Base-by-base conservation (phyloP, 2,329 filamentous ascomycete genomes). In the Penicillium sp. region DNA sequence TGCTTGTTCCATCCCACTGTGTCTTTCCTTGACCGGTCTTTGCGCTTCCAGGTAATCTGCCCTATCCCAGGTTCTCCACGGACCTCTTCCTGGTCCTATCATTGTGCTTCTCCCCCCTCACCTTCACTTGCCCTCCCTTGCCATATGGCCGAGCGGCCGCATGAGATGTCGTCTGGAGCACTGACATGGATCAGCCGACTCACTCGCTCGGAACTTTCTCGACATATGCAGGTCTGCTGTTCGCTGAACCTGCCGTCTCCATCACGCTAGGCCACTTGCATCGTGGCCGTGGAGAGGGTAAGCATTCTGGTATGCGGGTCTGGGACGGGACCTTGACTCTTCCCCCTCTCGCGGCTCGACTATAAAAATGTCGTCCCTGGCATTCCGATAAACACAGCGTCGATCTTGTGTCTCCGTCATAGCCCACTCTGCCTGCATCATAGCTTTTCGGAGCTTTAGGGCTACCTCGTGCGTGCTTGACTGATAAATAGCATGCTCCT, bases 371-470 rank as follows among this genome's bases (percentile, higher is more conserved):
- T n/a, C n/a, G n/a, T 48, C 37, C 36, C 47, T 50, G 36, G 36
- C 51, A 61, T 61, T 57, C 57, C 48, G 23, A 45, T 52, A 44
- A 51, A 50, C 57, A 61, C 42, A 49, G 47, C 35, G 45, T 25
- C 35, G 41, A 52, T 54, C 49, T 39, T 43, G 42, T 41, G 29
- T 20, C 32, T 29, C 37, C 25, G 29, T 37, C 40, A 39, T 41
- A 35, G 23, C 34, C 29, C 28, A 12, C 12, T 14, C 27, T 37
- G 18, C 30, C 29, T 47, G 31, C 33, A 32, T 28, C 32, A 30
- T 22, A 35, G 20, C 28, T 30, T 37, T 6, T 30, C 8, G 15
- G 32, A 42, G 35, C 37, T 39, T 29, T 30, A 20, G 17, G 20
- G 9, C 27, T 31, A 25, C 23, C 22, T 20, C 9, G 15, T 33